Base-by-base conservation (phyloP, 371 early-diverging fungal species). In the Haplosporangium sp. region DNA sequence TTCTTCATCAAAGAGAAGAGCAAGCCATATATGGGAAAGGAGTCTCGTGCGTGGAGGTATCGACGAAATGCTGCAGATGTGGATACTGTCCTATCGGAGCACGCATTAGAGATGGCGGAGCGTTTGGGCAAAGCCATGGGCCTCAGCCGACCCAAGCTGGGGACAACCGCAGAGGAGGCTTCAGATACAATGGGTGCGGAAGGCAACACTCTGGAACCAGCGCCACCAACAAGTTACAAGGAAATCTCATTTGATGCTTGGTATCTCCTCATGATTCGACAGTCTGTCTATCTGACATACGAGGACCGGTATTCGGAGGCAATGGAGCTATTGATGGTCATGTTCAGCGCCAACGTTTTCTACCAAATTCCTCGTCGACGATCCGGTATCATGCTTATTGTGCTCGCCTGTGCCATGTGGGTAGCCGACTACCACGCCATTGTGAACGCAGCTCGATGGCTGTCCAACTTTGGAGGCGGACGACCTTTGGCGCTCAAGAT, bases 341-440 rank as follows among this genome's bases (percentile, higher is more conserved):
- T 88, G 5, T 70, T 71, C 48, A 86, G 87, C 40, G 89, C 94
- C 11, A 90, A 89, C 62, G 88, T 94, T 5, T 94, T 90, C 64
- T 91, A 85, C 59, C 85, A 88, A n/a, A 83, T 92, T 46, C 68
- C 84, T 9, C 59, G 67, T 16, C 82, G 74, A 59, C 82, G 80
- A 29, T 64, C 83, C 0, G 65, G 83, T 0, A 74, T 95, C 50
- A 85, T 87, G 54, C 23, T 94, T 45, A 86, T 90, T 10, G 75
- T 89, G 65, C 75, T 79, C 12, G 55, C 80, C 36, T 79, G 80
- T 21, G 73, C 80, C 40, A 79, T 79, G 61, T 79, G 80, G 80
- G 73, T 60, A 9, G 61, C 55, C 12, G 73, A 72, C 16, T 60
- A 57, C 21, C 73, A 56, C 37, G 69, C 64, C n/a, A 41, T 65